Percentiles rank a stretch among this genome's conserved stretches.
Conservation (phyloP, 495 filamentous ascomycete species). For the Daldinia vernicosa region DNA sequence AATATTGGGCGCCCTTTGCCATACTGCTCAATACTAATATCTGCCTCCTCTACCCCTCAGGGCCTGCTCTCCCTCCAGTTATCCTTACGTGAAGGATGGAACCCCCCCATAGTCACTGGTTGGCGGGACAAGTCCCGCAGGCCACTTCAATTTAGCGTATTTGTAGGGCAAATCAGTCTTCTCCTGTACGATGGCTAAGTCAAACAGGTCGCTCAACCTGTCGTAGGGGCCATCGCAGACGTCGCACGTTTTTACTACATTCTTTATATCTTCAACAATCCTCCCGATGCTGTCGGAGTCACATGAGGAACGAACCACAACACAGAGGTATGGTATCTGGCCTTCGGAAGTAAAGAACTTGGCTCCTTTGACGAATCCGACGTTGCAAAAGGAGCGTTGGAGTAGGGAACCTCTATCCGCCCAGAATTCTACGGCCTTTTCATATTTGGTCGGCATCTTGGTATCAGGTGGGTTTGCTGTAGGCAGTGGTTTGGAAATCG, state of each 20-base stretch:
- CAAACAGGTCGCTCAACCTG: neutral
- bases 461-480: neutral
- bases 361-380: neutral
- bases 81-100: neutral
- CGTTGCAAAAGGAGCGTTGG: too few species aligned
- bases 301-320: too few species aligned
- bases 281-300: too few species aligned
- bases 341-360: neutral
- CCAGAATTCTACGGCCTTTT: too few species aligned
- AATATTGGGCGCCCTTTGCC: neutral
- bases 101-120: neutral
- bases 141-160: neutral
- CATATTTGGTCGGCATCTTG: too few species aligned
- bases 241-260: too few species aligned
- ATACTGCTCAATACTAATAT: too few species aligned
- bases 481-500: neutral
- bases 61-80: neutral
- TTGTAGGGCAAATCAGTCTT: neutral
- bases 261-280: too few species aligned
- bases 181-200: neutral
- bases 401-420: too few species aligned
- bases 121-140: neutral
- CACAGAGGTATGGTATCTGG: neutral
- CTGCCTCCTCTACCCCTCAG: neutral
- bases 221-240: too few species aligned